Evolutionary conservation across 257 asterid species (phyloP), one percentile per base, ranked within the genome.

Genomic region (Solanum pimpinellifolium): DNA sequence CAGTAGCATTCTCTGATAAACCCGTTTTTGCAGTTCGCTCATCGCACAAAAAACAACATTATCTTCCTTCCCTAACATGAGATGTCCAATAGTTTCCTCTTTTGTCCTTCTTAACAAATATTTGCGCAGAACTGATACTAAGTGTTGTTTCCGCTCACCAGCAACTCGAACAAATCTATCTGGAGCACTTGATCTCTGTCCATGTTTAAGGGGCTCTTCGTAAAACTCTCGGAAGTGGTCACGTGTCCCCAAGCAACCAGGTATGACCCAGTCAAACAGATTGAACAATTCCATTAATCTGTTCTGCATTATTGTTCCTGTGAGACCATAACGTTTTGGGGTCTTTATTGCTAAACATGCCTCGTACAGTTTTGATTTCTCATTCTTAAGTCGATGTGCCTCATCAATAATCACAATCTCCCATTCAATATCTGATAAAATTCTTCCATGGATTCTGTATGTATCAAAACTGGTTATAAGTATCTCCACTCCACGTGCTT

Each of bases 1-100:
- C 93, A 91, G 97, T 85, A 97, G 87, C 75, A 90, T 91, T 89
- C 98, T 92, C 88, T 91, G 93, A 87, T 97, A 97, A 88, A 94
- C 97, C 86, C 96, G 94, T 91, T 92, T 97, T 88, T 97, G 99
- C 90, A 97, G 85, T 74, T 93, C 97, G 59, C 98, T 97, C 99
- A 97, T 94, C 41, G 97, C 96, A 91, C 98, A 97, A 88, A 94
- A 97, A 41, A 97, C 99, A 60, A 95, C 93, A 82, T 97, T 97
- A 85, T 97, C 99, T 89, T 95, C 99, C 92, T 97, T 97, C 72
- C 99, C 99, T 96, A 92, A 90, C 98, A 97, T 94, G 87, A 97
- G 98, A 88, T 95, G 99, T 86, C 98, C 99, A 44, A 97, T 97
- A 1, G 99, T 97, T 88, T 97, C 98, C 80, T 95, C 98, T 90